Evolutionary conservation across 139 green algal genomes (phyloP).

Genomic region (Mesostigma viride): DNA sequence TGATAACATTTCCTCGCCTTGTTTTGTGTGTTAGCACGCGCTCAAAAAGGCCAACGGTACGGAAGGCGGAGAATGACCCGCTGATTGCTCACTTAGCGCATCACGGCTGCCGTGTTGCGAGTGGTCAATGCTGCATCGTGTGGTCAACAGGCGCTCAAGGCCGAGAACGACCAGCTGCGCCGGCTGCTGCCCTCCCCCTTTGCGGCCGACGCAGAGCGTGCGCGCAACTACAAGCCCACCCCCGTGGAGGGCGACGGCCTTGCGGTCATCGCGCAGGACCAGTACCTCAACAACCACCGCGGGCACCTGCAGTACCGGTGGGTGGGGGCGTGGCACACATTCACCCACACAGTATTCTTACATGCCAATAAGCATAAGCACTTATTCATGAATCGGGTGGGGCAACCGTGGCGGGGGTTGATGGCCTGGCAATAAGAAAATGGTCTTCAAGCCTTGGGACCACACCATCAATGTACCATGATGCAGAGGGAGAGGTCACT

Average conservation of each 20-base stretch:
- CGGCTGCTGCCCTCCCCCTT: neutral
- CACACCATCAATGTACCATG: neutral
- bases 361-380: neutral
- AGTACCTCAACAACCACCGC: conserved; percentile 17
- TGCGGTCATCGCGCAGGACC: conserved; percentile 26
- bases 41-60: too few relatives aligned
- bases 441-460: neutral
- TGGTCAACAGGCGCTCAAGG: neutral
- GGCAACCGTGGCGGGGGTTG: too few relatives aligned
- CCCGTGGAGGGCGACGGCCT: conserved; percentile 15
- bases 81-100: too few relatives aligned
- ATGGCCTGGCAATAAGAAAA: neutral
- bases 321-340: neutral
- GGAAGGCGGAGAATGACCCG: too few relatives aligned
- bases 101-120: too few relatives aligned
- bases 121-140: too few relatives aligned
- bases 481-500: neutral
- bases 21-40: too few relatives aligned
- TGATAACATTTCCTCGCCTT: too few relatives aligned
- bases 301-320: conserved; percentile 34
- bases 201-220: neutral
- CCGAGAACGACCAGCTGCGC: neutral
- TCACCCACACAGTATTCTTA: neutral
- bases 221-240: neutral
- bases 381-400: too few relatives aligned